Evolutionary conservation across 352 stramenopile genomes (phyloP).

Genomic region (Pythium brassicae): DNA sequence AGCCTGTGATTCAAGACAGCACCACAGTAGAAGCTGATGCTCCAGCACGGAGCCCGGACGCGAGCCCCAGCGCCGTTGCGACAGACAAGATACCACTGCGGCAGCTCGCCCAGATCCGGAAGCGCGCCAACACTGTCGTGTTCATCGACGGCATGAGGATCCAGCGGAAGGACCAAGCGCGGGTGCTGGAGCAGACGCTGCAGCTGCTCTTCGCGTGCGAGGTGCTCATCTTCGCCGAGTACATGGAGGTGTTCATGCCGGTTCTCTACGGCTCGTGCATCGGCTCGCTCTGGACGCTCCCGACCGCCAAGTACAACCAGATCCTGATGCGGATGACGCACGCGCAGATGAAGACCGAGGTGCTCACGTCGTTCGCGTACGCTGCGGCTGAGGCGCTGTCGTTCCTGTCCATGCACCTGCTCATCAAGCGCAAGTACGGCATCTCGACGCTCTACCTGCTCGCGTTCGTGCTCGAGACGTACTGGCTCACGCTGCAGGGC

Average conservation of each 20-base stretch:
- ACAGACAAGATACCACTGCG: background rate
- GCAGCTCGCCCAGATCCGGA: too few species aligned
- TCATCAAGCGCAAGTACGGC: slow-evolving; percentile 26
- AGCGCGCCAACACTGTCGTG: background rate
- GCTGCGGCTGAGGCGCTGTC: slow-evolving; percentile 10
- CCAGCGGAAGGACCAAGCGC: slow-evolving; percentile 13
- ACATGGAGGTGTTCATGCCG: slow-evolving; percentile 14
- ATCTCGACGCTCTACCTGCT: slow-evolving; percentile 22
- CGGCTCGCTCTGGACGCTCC: slow-evolving; percentile 18
- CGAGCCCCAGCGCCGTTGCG: background rate
- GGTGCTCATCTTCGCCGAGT: slow-evolving; percentile 26
- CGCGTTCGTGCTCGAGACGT: slow-evolving; percentile 33
- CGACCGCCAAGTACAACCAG: slow-evolving; percentile 23
- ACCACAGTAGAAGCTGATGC: too few species aligned
- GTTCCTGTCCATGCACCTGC: slow-evolving; percentile 14
- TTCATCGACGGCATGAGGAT: slow-evolving; percentile 14
- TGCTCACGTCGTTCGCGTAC: slow-evolving; percentile 10
- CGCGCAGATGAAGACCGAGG: background rate
- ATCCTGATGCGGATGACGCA: slow-evolving; percentile 7
- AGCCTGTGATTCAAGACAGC: too few species aligned
- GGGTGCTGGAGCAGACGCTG: slow-evolving; percentile 17
- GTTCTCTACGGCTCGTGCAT: slow-evolving; percentile 13
- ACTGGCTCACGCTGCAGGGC: slow-evolving; percentile 15
- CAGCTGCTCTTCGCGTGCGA: slow-evolving; percentile 21
- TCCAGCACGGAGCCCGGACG: background rate